Base-by-base conservation (phyloP, 2,329 filamentous ascomycete species). In the Penicillium concentricum region DNA sequence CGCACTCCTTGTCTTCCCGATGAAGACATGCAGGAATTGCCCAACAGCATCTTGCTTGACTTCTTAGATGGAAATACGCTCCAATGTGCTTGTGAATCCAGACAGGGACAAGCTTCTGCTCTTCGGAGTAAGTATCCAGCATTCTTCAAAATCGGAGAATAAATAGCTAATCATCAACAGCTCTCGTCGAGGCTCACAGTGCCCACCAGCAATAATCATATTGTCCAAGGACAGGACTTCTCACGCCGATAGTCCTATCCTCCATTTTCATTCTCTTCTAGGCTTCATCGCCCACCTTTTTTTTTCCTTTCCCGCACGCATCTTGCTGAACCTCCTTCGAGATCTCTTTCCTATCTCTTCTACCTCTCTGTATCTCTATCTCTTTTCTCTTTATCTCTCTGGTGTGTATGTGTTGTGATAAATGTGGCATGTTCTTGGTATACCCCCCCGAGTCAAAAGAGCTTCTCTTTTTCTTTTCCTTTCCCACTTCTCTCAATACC, bases 21-120 rank as follows among this genome's bases (percentile, higher is more conserved):
- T 72, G 87, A 95, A 58, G 94, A 97, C 70, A 81, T 91, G 64
- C 90, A 97, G 76, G 94, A 99, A 77, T 81, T 99, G 51, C 92
- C 93, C 2, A 91, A 97, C 76, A 97, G 92, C 60, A 83, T 89
- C 37, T 71, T 87, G 28, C 76, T 88, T 34, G 84, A 87, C 63
- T 84, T 88, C 58, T 70, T 80, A 24, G 83, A 87, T 63, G 85
- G 85, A 22, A 81, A 82, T 37, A 84, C 82, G 9, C 74, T 89
- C 51, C 86, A 88, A 69, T 84, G 83, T 67, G 85, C 86, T 39
- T 85, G 83, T 64, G 82, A 85, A 68, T 84, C 83, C 54, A 75
- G 76, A 56, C 76, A 79, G 63, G 80, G 80, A 44, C 83, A 85
- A 68, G 72, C 74, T 35, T 76, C 79, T 62, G 76, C 82, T 49